These are phyloP conservation scores for Straminergon stramineum DNA, from an alignment of 225 moss, liverwort and hornwort species.

Conservation along the genomic window DNA sequence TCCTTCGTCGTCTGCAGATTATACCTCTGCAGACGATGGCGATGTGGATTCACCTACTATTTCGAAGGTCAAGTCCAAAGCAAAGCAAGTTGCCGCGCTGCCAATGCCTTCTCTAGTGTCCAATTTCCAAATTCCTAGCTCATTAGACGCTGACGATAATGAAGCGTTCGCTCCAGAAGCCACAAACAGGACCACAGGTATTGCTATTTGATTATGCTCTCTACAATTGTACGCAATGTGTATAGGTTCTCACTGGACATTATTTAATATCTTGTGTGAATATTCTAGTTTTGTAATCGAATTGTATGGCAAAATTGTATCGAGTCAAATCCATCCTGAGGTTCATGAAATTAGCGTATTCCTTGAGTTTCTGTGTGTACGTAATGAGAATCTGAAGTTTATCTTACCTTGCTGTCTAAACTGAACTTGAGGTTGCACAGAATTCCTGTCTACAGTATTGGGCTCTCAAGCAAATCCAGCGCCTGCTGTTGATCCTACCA, in stretches of 20 bases:
- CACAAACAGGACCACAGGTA: slow-evolving; percentile 15
- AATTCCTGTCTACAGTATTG: background rate
- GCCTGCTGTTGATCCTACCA: background rate
- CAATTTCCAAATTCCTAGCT: background rate
- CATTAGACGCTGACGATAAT: background rate
- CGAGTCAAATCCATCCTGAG: background rate
- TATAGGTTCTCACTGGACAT: background rate
- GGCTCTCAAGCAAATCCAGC: background rate
- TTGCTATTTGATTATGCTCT: background rate
- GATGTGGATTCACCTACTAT: slow-evolving; percentile 38
- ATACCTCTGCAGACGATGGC: slow-evolving; percentile 45
- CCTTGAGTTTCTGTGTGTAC: background rate
- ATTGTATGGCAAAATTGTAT: no score
- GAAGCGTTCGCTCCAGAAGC: background rate
- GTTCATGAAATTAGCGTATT: background rate
- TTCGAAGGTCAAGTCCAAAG: slow-evolving; percentile 11
- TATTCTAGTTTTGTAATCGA: background rate
- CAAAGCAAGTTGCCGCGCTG: background rate
- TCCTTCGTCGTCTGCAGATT: slow-evolving; percentile 27
- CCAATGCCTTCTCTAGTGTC: background rate
- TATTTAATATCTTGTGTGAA: background rate
- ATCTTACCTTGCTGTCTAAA: background rate
- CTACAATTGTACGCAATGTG: background rate
- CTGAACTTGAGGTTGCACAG: background rate
- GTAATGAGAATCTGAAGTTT: background rate